Percentiles rank a stretch among this genome's conserved stretches.
Conservation (phyloP, 345 rosid species). For the Eucalyptus viminalis region DNA sequence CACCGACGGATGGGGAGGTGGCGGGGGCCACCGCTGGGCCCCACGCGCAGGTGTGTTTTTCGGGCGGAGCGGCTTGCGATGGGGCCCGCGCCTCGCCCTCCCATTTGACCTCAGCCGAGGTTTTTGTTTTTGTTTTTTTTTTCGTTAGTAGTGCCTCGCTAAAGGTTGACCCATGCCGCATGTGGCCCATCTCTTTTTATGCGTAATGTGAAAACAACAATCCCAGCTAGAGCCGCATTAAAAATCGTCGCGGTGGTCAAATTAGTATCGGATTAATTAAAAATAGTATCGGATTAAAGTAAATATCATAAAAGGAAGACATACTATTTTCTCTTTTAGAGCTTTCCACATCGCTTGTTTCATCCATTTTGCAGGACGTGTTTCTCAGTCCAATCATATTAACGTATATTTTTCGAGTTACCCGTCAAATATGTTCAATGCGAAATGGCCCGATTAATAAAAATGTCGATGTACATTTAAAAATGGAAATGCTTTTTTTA, state of each 20-base stretch:
- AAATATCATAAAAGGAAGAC: not conserved
- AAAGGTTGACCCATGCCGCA: not conserved
- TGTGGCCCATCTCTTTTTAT: not conserved
- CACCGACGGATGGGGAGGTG: not conserved
- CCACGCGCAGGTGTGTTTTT: not conserved
- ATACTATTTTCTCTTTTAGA: not conserved
- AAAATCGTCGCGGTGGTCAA: not conserved
- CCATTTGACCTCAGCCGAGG: not conserved
- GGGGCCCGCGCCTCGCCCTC: not conserved
- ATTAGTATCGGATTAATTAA: not conserved
- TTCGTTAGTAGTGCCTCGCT: not conserved
- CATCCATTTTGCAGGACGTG: fast-evolving
- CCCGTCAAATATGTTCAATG: fast-evolving
- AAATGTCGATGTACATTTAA: not conserved
- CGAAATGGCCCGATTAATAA: not conserved
- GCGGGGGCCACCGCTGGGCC: not conserved
- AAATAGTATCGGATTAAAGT: not conserved
- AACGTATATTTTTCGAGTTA: not conserved
- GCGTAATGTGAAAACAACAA: not conserved
- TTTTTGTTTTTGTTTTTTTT: not conserved
- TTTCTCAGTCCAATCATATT: not conserved
- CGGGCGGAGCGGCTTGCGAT: not conserved
- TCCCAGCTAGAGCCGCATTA: not conserved
- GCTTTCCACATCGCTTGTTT: fast-evolving
- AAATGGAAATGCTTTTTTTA: not conserved